Base-by-base conservation (phyloP, 2,329 filamentous ascomycete genomes). In the Fusarium verrucosum region DNA sequence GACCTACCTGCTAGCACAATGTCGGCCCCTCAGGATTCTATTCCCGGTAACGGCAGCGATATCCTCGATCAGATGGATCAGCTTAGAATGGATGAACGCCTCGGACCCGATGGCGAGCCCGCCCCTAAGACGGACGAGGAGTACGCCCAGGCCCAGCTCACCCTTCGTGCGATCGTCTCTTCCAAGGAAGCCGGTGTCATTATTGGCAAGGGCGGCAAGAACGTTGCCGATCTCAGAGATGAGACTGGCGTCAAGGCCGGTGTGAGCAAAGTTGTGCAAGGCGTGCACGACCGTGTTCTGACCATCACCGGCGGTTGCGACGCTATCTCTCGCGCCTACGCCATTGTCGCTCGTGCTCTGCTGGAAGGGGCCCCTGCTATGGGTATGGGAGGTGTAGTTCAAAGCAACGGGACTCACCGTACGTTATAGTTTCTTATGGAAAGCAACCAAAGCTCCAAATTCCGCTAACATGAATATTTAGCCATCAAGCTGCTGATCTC, bases 141-240 rank as follows among this genome's bases (percentile, higher is more conserved):
- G 79, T 99, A 99, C 76, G 93, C 92, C 47, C 88, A 93, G 77
- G 89, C 94, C 49, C 92, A 96, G 80, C 85, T 99, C 73, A 99
- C 95, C 62, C 87, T 99, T 66, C 92, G 95, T 77, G 95, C 95
- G 72, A 97, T 99, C 76, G 95, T 99, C 70, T 97, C 95, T 30
- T 97, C 95, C 78, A 98, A 98, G 83, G 95, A 99, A 81, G 95
- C 95, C 59, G 95, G 95, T 75, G 93, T 99, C 73, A 98, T 99
- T 79, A 99, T 99, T 78, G 95, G 95, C 79, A 99, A 99, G 82
- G 93, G 90, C 56, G 95, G 95, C 76, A 97, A 98, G 85, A 98
- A 99, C 74, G 95, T 99, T 52, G 95, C 95, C 43, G 94, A 98
- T 75, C 86, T 99, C 65, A 90, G 95, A 75, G 94, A 99, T 73